A percentile compares a stretch with the other conserved stretches of the same genome.
phyloP scores from a whole-genome alignment of 495 filamentous ascomycete genomes.

The Penicillium riverlandense region DNA sequence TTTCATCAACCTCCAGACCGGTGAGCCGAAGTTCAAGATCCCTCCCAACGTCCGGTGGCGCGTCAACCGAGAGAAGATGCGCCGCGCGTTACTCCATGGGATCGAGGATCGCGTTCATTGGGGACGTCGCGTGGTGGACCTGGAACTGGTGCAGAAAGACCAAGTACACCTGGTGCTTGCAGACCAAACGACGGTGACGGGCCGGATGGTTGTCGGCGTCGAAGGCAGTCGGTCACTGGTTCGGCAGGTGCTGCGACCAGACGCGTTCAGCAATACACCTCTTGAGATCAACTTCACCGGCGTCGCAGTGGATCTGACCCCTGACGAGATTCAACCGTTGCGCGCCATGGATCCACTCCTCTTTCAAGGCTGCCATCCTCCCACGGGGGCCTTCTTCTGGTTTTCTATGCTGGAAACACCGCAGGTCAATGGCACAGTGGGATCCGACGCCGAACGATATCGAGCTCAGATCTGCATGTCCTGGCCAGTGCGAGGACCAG shows the following conservation, averaged over 20 bases:
- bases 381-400: constrained; percentile 47
- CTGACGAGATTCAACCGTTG: constrained; percentile 29
- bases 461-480: constrained; percentile 24
- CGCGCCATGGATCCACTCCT: constrained; percentile 49
- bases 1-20: constrained; percentile 45
- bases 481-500: constrained; percentile 19
- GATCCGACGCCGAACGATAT: constrained; percentile 5
- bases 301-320: constrained; percentile 18
- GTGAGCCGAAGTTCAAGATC: constrained; percentile 35
- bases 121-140: constrained; percentile 8
- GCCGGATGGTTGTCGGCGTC: constrained; percentile 33
- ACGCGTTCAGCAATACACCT: constrained; percentile 12
- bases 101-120: constrained; percentile 27
- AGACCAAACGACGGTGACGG: constrained; percentile 6
- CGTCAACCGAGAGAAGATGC: constrained; percentile 37
- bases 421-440: constrained; percentile 8
- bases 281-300: constrained; percentile 19
- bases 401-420: constrained; percentile 37
- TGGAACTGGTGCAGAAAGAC: background rate
- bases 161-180: constrained; percentile 12
- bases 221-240: constrained; percentile 44
- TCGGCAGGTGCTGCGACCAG: constrained; percentile 28
- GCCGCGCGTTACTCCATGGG: constrained; percentile 41
- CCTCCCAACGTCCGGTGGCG: constrained; percentile 43
- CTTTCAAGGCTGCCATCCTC: constrained; percentile 50